Percentiles rank a stretch among this genome's conserved stretches.
These are phyloP conservation scores for Bonia amplexicaulis DNA, from an alignment of 176 grass and related monocot genomes.

Conservation along the genomic window DNA sequence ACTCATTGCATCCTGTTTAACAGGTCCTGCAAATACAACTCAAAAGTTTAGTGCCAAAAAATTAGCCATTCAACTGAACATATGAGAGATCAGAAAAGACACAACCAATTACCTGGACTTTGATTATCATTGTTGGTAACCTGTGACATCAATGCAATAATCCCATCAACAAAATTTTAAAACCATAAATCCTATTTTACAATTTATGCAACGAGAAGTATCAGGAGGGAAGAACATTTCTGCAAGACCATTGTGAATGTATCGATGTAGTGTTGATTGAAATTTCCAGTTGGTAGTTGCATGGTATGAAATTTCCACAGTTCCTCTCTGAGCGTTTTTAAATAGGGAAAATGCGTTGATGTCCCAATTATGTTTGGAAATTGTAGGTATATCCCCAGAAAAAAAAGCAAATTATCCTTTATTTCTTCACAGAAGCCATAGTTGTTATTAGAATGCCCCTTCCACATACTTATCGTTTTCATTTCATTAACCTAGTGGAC, in stretches of 20 bases:
- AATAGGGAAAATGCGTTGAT: not conserved
- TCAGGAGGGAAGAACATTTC: not conserved
- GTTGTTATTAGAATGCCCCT: not conserved
- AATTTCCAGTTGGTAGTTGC: not conserved
- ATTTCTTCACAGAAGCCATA: not conserved
- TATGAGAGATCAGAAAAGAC: not conserved
- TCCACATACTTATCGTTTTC: not conserved
- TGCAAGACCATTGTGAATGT: not conserved
- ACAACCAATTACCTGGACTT: conserved; percentile 55
- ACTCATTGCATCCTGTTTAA: conserved; percentile 57
- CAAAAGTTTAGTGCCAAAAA: not conserved
- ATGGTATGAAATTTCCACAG: not conserved
- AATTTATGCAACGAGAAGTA: conserved; percentile 1
- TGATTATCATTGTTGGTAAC: conserved; percentile 49
- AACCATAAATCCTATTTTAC: conserved; percentile 8
- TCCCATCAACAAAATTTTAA: conserved; percentile 26
- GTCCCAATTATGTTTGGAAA: not conserved
- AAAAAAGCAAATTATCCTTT: not conserved
- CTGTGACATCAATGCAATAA: conserved; percentile 46
- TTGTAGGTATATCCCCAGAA: not conserved
- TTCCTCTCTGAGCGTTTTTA: not conserved
- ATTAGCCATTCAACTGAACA: conserved; percentile 5
- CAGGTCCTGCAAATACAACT: conserved; percentile 50
- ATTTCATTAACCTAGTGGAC: not conserved
- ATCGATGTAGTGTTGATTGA: not conserved